These are phyloP conservation scores for Vaccinium vitisidaea DNA, from an alignment of 148 eudicot genomes.

Conservation along the genomic window DNA sequence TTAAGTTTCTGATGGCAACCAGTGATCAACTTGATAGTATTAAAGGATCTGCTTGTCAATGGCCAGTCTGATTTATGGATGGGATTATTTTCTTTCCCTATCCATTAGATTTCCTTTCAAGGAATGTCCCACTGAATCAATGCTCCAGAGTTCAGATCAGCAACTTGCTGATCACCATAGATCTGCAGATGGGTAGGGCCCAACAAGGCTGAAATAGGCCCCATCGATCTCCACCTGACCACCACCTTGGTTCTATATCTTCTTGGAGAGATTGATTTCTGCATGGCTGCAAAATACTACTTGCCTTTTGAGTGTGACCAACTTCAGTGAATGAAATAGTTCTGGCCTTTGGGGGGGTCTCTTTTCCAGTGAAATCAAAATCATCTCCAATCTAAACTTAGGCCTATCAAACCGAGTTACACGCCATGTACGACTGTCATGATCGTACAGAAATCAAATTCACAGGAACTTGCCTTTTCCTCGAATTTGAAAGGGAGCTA, in stretches of 20 bases:
- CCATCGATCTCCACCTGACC: not conserved
- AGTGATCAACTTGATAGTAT: not conserved
- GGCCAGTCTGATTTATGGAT: conserved; percentile 2
- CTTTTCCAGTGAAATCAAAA: not conserved
- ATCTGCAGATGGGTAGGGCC: not conserved
- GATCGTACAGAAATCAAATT: not conserved
- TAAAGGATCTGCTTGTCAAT: conserved; percentile 5
- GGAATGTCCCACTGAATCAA: conserved; percentile 6
- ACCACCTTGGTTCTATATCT: not conserved
- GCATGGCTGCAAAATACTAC: not conserved
- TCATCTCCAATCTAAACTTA: not conserved
- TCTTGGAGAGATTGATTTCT: not conserved
- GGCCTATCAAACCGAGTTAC: not conserved
- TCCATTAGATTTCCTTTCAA: not conserved
- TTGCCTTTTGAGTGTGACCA: not conserved
- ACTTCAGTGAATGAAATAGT: not conserved
- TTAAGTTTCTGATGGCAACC: conserved; percentile 11
- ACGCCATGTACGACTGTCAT: not conserved
- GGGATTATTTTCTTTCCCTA: conserved; percentile 11
- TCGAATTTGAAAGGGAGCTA: not conserved
- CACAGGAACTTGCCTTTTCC: not conserved
- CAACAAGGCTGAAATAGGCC: not conserved
- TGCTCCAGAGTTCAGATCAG: not conserved
- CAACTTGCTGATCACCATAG: not conserved
- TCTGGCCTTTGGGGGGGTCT: not conserved